phyloP scores from a whole-genome alignment of 1,284 basidiomycete species.

The Mixia osmundae region DNA sequence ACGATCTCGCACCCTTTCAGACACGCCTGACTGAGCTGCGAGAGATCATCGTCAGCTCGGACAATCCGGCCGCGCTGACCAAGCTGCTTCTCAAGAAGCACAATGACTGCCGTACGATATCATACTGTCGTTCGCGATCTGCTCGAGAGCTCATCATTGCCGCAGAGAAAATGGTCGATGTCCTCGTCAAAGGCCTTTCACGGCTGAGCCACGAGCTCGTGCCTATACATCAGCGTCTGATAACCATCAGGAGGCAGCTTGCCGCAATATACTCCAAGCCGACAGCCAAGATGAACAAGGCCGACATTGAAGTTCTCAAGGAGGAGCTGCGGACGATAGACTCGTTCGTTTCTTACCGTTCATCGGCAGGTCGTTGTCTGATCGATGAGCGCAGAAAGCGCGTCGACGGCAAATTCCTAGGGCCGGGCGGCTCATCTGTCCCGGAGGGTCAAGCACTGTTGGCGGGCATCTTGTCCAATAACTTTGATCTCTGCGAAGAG shows the following conservation, averaged over 20 bases:
- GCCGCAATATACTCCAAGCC: slow-evolving; percentile 69
- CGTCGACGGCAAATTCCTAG: slow-evolving; percentile 86
- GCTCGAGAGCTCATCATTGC: neutral
- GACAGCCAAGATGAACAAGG: slow-evolving; percentile 52
- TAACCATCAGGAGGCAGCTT: slow-evolving; percentile 68
- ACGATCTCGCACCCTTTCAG: slow-evolving; percentile 63
- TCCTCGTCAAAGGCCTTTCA: neutral
- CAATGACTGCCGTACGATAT: slow-evolving; percentile 59
- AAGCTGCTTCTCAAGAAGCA: slow-evolving; percentile 75
- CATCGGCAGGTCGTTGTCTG: slow-evolving; percentile 5
- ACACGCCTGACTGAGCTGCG: slow-evolving; percentile 52
- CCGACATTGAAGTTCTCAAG: slow-evolving; percentile 67
- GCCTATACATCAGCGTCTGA: slow-evolving; percentile 69
- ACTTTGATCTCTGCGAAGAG: slow-evolving; percentile 90
- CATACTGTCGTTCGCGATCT: neutral
- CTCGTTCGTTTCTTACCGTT: slow-evolving; percentile 38
- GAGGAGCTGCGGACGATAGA: slow-evolving; percentile 91
- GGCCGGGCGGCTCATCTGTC: slow-evolving; percentile 61
- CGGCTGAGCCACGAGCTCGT: slow-evolving; percentile 59
- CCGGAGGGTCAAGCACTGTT: slow-evolving; percentile 26
- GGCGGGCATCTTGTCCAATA: slow-evolving; percentile 70
- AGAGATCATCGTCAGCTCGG: slow-evolving; percentile 39
- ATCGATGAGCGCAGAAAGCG: slow-evolving; percentile 35
- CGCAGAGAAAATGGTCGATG: slow-evolving; percentile 2
- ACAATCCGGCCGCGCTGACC: slow-evolving; percentile 56